A percentile compares a stretch with the other conserved stretches of the same genome.
phyloP scores from a whole-genome alignment of 2,329 filamentous ascomycete genomes.

The Penicillium concentricum region DNA sequence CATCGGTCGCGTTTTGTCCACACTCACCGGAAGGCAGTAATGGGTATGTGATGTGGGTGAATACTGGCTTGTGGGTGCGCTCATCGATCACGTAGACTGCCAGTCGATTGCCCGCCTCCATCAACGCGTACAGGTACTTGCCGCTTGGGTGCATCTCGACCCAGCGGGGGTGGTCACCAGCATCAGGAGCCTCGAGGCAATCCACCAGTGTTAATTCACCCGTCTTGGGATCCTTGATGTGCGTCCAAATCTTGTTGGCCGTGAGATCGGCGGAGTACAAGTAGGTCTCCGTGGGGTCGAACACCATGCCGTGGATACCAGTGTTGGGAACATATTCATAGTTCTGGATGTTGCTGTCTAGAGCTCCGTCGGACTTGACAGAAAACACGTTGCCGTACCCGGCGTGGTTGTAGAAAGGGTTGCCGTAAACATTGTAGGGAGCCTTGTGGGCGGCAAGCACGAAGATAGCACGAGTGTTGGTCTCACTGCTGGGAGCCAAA shows the following conservation, averaged over 20 bases:
- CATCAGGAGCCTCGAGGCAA: constrained; percentile 67
- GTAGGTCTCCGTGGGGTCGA: constrained; percentile 46
- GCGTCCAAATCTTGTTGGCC: constrained; percentile 68
- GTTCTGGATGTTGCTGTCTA: constrained; percentile 46
- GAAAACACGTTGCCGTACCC: constrained; percentile 72
- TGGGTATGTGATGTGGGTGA: constrained; percentile 73
- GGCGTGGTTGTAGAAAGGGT: constrained; percentile 85
- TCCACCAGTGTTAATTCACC: constrained; percentile 69
- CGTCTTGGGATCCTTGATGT: constrained; percentile 64
- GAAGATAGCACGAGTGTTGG: constrained; percentile 87
- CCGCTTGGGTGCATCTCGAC: constrained; percentile 78
- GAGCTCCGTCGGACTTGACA: constrained; percentile 42
- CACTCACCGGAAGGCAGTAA: constrained; percentile 72
- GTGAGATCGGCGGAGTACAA: constrained; percentile 51
- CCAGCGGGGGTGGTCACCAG: constrained; percentile 80
- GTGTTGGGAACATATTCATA: constrained; percentile 47
- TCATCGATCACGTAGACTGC: constrained; percentile 80
- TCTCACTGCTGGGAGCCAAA: constrained; percentile 64
- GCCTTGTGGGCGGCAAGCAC: constrained; percentile 74
- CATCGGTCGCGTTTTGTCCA: background rate
- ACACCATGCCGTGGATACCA: constrained; percentile 51
- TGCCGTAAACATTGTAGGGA: constrained; percentile 81
- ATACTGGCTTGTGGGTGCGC: constrained; percentile 70
- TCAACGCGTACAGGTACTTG: constrained; percentile 78
- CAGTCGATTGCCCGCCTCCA: constrained; percentile 84